A percentile compares a stretch with the other conserved stretches of the same genome.
Evolutionary conservation across 257 asterid species (phyloP).

Genomic region (Paulownia fortunei): DNA sequence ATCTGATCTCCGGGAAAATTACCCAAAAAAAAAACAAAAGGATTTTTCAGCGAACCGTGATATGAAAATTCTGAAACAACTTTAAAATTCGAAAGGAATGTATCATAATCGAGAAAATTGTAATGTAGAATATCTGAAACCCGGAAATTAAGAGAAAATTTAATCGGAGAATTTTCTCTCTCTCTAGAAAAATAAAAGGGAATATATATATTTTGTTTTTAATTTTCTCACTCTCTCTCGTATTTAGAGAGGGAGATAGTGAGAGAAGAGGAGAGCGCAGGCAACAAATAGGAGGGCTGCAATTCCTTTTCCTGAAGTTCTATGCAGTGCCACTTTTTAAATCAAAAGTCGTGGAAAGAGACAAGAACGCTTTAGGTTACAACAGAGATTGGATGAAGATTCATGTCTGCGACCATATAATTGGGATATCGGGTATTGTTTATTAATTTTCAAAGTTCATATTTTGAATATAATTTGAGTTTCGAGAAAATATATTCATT

Average conservation of each 20-base stretch:
- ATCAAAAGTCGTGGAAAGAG: conserved; percentile 26
- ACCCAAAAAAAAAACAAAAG: neutral
- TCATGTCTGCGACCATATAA: no score
- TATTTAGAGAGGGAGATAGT: conserved; percentile 4
- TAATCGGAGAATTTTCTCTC: conserved; percentile 17
- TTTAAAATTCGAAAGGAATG: conserved; percentile 27
- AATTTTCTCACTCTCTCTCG: conserved; percentile 32
- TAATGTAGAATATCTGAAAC: conserved; percentile 29
- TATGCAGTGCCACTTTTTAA: conserved; percentile 24
- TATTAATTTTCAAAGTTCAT: no score
- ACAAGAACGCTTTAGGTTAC: neutral
- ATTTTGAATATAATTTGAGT: no score
- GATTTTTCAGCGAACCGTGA: conserved; percentile 22
- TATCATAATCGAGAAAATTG: conserved; percentile 35
- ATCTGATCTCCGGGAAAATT: conserved; percentile 39
- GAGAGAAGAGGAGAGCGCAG: neutral
- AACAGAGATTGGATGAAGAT: neutral
- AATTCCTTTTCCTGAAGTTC: conserved; percentile 38
- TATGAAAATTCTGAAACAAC: conserved; percentile 21
- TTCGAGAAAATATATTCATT: no score
- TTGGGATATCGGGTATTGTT: neutral
- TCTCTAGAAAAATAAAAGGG: neutral
- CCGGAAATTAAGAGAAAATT: conserved; percentile 14
- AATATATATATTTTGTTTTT: conserved; percentile 7
- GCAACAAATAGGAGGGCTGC: conserved; percentile 16